A percentile compares a stretch with the other conserved stretches of the same genome.
phyloP scores from a whole-genome alignment of 1,284 basidiomycete genomes.

The Melanopsichium pennsylvanicum region DNA sequence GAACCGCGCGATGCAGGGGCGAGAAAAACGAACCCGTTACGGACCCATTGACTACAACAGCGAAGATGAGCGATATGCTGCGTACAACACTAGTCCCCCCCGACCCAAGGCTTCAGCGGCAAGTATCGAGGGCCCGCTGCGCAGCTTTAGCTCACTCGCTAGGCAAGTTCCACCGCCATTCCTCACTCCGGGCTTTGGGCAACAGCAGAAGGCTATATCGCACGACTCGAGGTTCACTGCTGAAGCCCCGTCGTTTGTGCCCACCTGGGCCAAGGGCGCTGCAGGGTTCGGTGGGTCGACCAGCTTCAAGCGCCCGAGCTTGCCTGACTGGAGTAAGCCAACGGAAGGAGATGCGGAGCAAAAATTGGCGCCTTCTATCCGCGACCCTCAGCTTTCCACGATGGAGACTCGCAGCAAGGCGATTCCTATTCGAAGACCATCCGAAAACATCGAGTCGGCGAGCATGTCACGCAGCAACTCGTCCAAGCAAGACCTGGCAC shows the following conservation, averaged over 20 bases:
- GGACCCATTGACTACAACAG: slow-evolving; percentile 34
- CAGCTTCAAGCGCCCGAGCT: slow-evolving; percentile 33
- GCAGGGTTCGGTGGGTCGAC: slow-evolving; percentile 6
- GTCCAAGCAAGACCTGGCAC: not conserved
- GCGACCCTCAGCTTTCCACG: slow-evolving; percentile 27
- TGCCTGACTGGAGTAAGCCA: slow-evolving; percentile 42
- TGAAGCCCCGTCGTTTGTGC: slow-evolving; percentile 50
- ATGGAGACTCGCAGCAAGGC: slow-evolving; percentile 40
- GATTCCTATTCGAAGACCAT: slow-evolving; percentile 47
- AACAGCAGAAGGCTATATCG: slow-evolving; percentile 28
- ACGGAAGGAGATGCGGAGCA: not conserved
- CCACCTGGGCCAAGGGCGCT: slow-evolving; percentile 35
- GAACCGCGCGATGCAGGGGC: slow-evolving; percentile 39
- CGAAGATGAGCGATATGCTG: slow-evolving; percentile 19
- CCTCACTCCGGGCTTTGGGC: slow-evolving; percentile 20
- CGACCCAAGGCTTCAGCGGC: slow-evolving; percentile 47
- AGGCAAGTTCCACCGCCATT: slow-evolving; percentile 43
- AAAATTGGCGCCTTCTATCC: slow-evolving; percentile 9
- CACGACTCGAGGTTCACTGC: slow-evolving; percentile 38
- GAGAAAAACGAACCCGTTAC: slow-evolving; percentile 51
- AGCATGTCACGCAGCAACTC: not conserved
- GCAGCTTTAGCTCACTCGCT: slow-evolving; percentile 34
- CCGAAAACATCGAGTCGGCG: slow-evolving; percentile 11
- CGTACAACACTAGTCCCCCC: slow-evolving; percentile 29
- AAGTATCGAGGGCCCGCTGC: slow-evolving; percentile 53